These are phyloP conservation scores for Cylindrotheca fusiformis DNA, from an alignment of 108 stramenopile species.

Conservation along the genomic window DNA sequence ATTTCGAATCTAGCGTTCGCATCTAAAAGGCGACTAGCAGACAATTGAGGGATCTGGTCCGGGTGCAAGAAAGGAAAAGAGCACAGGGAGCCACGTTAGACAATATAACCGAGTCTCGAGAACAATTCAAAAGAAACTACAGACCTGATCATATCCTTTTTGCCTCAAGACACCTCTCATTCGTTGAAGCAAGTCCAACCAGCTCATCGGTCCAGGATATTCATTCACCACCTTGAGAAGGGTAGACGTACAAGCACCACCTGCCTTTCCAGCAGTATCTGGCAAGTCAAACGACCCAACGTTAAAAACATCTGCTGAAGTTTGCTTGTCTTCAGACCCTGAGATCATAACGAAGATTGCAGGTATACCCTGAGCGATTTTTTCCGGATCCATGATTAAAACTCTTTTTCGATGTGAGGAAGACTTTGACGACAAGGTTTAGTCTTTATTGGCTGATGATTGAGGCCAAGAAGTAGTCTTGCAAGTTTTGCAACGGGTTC, in stretches of 20 bases:
- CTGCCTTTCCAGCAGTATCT: constrained; percentile 74
- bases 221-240: constrained; percentile 73
- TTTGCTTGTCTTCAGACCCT: constrained; percentile 72
- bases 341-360: constrained; percentile 57
- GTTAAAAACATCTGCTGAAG: constrained; percentile 78
- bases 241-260: constrained; percentile 92
- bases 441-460: too few species aligned
- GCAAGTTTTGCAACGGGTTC: too few species aligned
- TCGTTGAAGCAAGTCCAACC: constrained; percentile 66
- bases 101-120: too few species aligned
- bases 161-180: constrained; percentile 59
- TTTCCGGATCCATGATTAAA: constrained; percentile 15
- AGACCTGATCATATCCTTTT: constrained; percentile 68
- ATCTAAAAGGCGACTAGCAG: constrained; percentile 74
- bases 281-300: constrained; percentile 83
- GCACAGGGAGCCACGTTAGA: too few species aligned
- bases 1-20: constrained; percentile 43
- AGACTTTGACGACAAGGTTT: too few species aligned
- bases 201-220: constrained; percentile 49
- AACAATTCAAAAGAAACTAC: too few species aligned
- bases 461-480: too few species aligned
- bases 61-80: too few species aligned
- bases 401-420: not conserved
- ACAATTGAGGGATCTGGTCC: constrained; percentile 73
- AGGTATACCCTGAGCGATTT: constrained; percentile 62